Evolutionary conservation across 495 filamentous ascomycete genomes (phyloP), one percentile per base, ranked within the genome.

Genomic region (Evansstolkia leycettana): DNA sequence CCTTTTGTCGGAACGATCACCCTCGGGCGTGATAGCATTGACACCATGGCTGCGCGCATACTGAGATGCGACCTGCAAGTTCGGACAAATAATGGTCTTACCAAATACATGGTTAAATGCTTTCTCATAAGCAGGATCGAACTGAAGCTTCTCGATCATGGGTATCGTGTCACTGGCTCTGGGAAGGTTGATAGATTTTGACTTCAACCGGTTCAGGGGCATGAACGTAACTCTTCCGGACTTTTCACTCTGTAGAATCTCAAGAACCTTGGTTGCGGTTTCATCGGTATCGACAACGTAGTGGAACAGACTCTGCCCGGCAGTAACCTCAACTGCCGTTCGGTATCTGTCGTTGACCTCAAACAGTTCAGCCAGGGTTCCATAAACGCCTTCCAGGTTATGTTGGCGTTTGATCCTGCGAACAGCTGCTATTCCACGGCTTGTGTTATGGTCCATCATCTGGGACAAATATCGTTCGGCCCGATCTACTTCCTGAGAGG

Each of bases 51-150:
- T 88, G 43, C 89, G 73, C 8, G 90, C 84, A 49, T 94, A 95
- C 48, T 93, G 83, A 7, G 81, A 73, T 5, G 84, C 86, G 35
- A 94, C 72, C 28, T 80, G 69, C 11, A 99, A 63, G 48, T 83
- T 89, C 2, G 87, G 87, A 44, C 92, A 96, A 41, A 99, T 78
- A 36, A 96, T 84, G 2, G 87, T 93, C 47, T 87, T 90, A 14
- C 88, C 90, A 61, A 99, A 96, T 4, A 96, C 83, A 45, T 94
- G 85, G 46, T 80, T 75, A 54, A 96, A 88, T 0, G 90, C 90
- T 41, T 73, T 78, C 33, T 89, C 84, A 43, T 83, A 94, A 28
- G 62, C 64, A 2, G 67, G 58, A 37, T 94, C 80, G 45, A 74
- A 96, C 40, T 79, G 74, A 37, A 99, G 64, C 57, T 92, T 94